Conservation (phyloP, 106 monocot species). For the Dioscorea dumetorum region DNA sequence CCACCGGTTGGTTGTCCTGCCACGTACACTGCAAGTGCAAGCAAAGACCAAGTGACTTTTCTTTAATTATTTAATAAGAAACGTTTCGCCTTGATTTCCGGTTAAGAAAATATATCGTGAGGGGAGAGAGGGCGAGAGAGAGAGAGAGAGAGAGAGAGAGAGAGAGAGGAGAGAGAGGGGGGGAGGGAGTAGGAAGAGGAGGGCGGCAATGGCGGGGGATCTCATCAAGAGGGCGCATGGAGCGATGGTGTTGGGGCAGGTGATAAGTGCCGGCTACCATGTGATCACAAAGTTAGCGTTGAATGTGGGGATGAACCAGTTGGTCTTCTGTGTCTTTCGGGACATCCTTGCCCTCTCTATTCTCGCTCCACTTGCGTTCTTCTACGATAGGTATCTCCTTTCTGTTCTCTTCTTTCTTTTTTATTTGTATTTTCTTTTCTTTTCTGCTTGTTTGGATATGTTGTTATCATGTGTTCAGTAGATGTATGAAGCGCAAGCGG, state of each 20-base stretch:
- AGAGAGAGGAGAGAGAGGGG: not conserved
- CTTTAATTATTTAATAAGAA: too few species aligned
- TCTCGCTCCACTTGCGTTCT: conserved; percentile 42
- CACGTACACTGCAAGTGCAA: too few species aligned
- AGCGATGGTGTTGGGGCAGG: conserved; percentile 41
- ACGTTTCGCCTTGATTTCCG: too few species aligned
- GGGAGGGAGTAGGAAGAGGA: not conserved
- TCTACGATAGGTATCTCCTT: conserved; percentile 20
- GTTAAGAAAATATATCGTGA: too few species aligned
- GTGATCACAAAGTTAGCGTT: conserved; percentile 56
- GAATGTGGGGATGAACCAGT: conserved; percentile 58
- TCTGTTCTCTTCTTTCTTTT: not conserved
- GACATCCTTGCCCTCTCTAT: conserved; percentile 57
- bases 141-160: too few species aligned
- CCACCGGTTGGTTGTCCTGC: too few species aligned
- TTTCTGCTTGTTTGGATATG: not conserved
- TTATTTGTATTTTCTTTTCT: not conserved
- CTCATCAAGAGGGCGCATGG: conserved; percentile 28
- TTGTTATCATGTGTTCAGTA: not conserved
- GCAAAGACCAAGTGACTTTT: too few species aligned
- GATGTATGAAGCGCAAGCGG: too few species aligned
- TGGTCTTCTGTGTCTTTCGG: conserved; percentile 53
- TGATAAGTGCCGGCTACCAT: conserved; percentile 47
- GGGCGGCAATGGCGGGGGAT: not conserved
- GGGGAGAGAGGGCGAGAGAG: too few species aligned